Evolutionary conservation across 73 alveolate genomes (phyloP), one percentile per base, ranked within the genome.

Genomic region (Effrenium voratum): DNA sequence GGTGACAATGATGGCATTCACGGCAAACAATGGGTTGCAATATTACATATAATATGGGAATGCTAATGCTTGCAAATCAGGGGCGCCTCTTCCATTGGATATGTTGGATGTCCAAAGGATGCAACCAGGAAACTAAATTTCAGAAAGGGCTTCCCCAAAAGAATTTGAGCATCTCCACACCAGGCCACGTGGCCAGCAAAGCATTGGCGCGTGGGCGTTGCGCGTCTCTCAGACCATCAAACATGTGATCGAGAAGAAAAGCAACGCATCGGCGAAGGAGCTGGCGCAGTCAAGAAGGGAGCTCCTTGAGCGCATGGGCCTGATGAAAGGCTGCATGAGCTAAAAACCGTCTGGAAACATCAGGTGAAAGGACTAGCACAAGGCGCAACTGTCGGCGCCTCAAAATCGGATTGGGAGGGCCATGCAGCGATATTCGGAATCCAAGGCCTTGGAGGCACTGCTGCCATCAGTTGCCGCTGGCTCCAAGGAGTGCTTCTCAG

Each of bases 341-440:
- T 28, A n/a, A n/a, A n/a, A n/a, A n/a, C n/a, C n/a, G 72, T 32
- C 32, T 46, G 57, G 1, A 10, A 41, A 41, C 50, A 30, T 79
- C 80, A 90, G 97, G 97, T 90, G 55, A 60, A 87, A 30, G 97
- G 97, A 6, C 97, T 90, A 28, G 97, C 88, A 5, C 97, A 90
- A 32, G 97, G 97, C 44, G 77, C 38, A 66, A 55, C n/a, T n/a
- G n/a, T n/a, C n/a, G n/a, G n/a, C n/a, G 8, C 19, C 26, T 19
- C 26, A 8, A 52, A 52, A 52, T 19, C 8, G 88, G 13, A 63
- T 40, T 8, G 30, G 52, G 55, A 34, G 0, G 10, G 52, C 12
- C n/a, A n/a, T 72, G 46, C 40, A 15, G 83, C 83, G 40, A 36
- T n/a, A 16, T 28, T 63, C 12, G 34, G 43, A 30, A 0, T 28